Evolutionary conservation across 139 green algal species (phyloP).

Genomic region (Picochlorum costavermella): DNA sequence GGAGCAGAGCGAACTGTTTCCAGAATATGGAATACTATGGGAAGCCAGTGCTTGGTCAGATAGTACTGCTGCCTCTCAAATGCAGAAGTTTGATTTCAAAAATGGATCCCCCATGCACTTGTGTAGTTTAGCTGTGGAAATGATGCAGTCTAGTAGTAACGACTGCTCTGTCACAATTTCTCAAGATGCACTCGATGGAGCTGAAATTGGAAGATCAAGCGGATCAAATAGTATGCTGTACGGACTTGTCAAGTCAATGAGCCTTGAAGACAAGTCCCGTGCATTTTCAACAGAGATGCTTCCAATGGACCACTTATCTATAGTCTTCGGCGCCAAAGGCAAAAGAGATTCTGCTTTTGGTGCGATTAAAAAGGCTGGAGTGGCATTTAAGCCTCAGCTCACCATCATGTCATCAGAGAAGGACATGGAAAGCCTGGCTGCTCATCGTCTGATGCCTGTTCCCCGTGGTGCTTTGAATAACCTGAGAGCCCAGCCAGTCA

Average conservation of each 20-base stretch:
- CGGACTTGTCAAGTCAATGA: slow-evolving; percentile 22
- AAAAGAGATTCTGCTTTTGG: neutral
- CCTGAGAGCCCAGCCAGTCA: slow-evolving; percentile 30
- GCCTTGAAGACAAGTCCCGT: slow-evolving; percentile 11
- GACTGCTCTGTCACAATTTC: too few relatives aligned
- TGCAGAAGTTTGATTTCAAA: too few relatives aligned
- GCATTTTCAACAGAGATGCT: too few relatives aligned
- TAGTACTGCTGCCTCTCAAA: too few relatives aligned
- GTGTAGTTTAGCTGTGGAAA: too few relatives aligned
- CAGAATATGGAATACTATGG: neutral
- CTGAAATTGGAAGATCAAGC: too few relatives aligned
- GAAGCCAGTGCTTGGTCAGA: neutral
- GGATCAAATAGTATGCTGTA: slow-evolving; percentile 9
- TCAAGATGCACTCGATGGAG: too few relatives aligned
- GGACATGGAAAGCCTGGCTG: neutral
- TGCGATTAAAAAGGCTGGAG: neutral
- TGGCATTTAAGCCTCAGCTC: too few relatives aligned
- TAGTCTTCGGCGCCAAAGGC: too few relatives aligned
- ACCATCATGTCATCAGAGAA: neutral
- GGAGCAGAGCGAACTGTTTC: neutral
- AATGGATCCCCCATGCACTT: too few relatives aligned
- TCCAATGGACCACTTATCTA: too few relatives aligned
- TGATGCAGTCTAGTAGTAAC: too few relatives aligned
- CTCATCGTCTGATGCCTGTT: slow-evolving; percentile 29
- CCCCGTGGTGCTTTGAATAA: slow-evolving; percentile 53